These are phyloP conservation scores for Fraxinus angustifolia DNA, from an alignment of 305 asterid species.

Conservation along the genomic window DNA sequence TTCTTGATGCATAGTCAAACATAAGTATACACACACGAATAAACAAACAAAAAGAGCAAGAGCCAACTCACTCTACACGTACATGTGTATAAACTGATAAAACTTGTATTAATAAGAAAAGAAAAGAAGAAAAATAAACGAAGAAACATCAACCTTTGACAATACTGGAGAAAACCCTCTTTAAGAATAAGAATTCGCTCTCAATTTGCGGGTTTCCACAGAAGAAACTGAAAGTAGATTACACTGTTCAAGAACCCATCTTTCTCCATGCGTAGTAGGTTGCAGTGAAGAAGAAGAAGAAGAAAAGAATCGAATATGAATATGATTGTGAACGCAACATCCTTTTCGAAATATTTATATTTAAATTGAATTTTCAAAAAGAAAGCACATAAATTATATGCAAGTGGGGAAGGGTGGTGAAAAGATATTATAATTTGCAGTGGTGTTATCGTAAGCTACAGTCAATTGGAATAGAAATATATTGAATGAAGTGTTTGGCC, in stretches of 20 bases:
- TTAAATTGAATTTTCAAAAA: conserved; percentile 11
- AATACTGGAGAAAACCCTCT: conserved; percentile 17
- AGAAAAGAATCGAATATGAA: conserved; percentile 42
- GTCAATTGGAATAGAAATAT: conserved; percentile 8
- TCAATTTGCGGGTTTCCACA: conserved; percentile 18
- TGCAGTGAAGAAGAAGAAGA: conserved; percentile 26
- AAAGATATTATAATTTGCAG: conserved; percentile 17
- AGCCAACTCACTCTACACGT: neutral
- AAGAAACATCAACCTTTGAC: conserved; percentile 33
- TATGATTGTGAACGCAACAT: conserved; percentile 40
- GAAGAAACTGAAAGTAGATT: conserved; percentile 18
- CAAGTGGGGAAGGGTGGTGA: neutral
- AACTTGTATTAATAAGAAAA: conserved; percentile 2
- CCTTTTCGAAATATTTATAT: conserved; percentile 33
- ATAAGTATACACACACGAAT: conserved; percentile 5
- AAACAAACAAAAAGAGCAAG: conserved; percentile 16
- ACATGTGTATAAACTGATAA: neutral
- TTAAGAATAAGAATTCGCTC: conserved; percentile 14
- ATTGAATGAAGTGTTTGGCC: conserved; percentile 12
- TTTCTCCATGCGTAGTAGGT: conserved; percentile 21
- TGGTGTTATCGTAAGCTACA: conserved; percentile 33
- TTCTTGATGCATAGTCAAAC: conserved; percentile 11
- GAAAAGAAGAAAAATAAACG: neutral
- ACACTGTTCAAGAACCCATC: conserved; percentile 27
- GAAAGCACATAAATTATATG: conserved; percentile 22